phyloP scores from a whole-genome alignment of 495 filamentous ascomycete genomes.

The Daldinia vernicosa region DNA sequence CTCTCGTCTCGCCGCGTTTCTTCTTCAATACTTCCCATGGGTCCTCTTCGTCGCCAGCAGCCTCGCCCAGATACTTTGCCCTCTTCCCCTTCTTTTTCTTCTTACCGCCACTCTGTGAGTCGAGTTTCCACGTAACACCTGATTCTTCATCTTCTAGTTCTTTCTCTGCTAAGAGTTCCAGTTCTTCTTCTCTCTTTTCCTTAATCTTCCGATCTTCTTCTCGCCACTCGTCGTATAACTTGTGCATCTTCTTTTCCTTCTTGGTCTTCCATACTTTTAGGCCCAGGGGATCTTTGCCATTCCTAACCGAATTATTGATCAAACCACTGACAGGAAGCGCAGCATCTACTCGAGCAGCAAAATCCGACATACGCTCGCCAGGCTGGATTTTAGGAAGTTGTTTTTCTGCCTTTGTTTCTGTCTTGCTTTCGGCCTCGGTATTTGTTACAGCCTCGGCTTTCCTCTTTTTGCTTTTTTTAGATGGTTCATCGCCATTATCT shows the following conservation, averaged over 20 bases:
- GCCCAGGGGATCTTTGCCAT: constrained; percentile 62
- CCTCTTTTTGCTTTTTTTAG: constrained; percentile 60
- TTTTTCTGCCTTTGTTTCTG: constrained; percentile 24
- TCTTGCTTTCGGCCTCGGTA: constrained; percentile 23
- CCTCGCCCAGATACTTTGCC: constrained; percentile 53
- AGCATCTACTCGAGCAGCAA: constrained; percentile 84
- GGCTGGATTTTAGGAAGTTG: constrained; percentile 75
- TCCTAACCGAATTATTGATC: constrained; percentile 60
- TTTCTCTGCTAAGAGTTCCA: constrained; percentile 71
- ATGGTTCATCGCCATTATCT: constrained; percentile 67
- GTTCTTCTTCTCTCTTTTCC: constrained; percentile 66
- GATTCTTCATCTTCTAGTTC: constrained; percentile 68
- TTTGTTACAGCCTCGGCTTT: constrained; percentile 35
- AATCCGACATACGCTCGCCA: constrained; percentile 83
- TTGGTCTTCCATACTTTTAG: constrained; percentile 70
- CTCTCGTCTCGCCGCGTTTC: constrained; percentile 65
- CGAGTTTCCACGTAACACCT: constrained; percentile 65
- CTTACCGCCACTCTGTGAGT: constrained; percentile 47
- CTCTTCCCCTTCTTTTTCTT: constrained; percentile 65
- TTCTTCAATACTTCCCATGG: constrained; percentile 80
- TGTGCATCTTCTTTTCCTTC: constrained; percentile 83
- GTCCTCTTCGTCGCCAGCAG: constrained; percentile 63
- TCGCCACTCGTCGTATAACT: constrained; percentile 83
- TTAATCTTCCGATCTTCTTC: constrained; percentile 66
- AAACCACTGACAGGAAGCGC: constrained; percentile 77